phyloP scores from a whole-genome alignment of 768 basidiomycete genomes.

The Butyriboletus loyo region DNA sequence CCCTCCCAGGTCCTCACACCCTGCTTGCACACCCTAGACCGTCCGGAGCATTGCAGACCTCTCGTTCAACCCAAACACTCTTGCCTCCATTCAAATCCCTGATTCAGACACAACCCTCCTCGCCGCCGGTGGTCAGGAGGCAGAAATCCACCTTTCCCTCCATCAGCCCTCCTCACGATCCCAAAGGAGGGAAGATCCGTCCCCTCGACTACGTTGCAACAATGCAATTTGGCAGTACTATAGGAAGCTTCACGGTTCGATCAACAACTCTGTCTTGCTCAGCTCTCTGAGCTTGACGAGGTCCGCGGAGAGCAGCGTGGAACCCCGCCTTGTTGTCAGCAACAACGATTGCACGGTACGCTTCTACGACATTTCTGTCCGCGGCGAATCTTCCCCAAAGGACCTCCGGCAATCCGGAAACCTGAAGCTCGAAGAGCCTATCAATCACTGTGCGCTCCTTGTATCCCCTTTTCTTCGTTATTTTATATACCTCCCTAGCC shows the following conservation, averaged over 20 bases:
- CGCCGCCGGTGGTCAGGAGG: constrained; percentile 74
- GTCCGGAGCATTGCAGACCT: constrained; percentile 52
- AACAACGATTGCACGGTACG: constrained; percentile 85
- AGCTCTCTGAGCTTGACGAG: constrained; percentile 60
- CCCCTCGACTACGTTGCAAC: constrained; percentile 9
- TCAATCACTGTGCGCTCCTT: constrained; percentile 76
- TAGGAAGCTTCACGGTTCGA: constrained; percentile 56
- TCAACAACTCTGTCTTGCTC: constrained; percentile 77
- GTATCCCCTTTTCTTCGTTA: neutral
- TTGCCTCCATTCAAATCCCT: constrained; percentile 53
- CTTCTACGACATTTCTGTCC: constrained; percentile 71
- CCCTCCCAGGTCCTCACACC: constrained; percentile 14
- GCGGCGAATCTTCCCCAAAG: constrained; percentile 41
- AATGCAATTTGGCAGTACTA: constrained; percentile 52
- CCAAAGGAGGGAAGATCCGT: constrained; percentile 13
- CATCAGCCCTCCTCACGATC: constrained; percentile 31
- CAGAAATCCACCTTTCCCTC: constrained; percentile 66
- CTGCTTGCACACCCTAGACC: constrained; percentile 31
- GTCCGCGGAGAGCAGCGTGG: constrained; percentile 60
- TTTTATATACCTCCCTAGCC: constrained; percentile 42
- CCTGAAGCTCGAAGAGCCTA: constrained; percentile 60
- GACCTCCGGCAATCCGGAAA: constrained; percentile 49
- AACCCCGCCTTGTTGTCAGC: constrained; percentile 77
- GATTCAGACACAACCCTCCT: constrained; percentile 55
- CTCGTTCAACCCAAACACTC: constrained; percentile 59